Evolutionary conservation across 139 green algal genomes (phyloP), one percentile per base, ranked within the genome.

Genomic region (Eudorina sp.): DNA sequence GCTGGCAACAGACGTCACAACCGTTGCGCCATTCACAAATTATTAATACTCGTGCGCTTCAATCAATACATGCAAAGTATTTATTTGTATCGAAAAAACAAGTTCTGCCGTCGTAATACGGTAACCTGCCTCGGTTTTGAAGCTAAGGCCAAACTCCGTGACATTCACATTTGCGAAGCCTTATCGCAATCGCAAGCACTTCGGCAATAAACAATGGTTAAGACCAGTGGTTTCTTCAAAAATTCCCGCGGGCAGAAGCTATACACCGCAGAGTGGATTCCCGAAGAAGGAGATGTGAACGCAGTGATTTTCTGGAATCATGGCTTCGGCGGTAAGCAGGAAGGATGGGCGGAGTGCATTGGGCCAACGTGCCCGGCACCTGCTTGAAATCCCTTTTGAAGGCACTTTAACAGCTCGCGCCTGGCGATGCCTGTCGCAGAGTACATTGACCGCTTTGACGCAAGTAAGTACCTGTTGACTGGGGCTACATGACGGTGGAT

Each of bases 371-470:
- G 18, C n/a, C 58, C 58, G 23, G 16, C 18, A 29, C 18, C 58
- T 68, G 23, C 58, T 6, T 14, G 58, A 68, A 31, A 29, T 14
- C 14, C 16, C 13, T 16, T 16, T 13, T 25, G 18, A 73, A 4
- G 25, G 64, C 64, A 36, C 51, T 31, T 41, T 36, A 48, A 53
- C 4, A n/a, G 21, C 68, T 31, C 36, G 4, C 7, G 36, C 41
- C 41, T 58, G 27, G 41, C 23, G 38, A 40, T 23, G 25, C 8
- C 16, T 11, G 18, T 5, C 23, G 77, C 77, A 85, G 80, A 88
- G 45, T 88, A 88, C 34, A 80, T 80, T 34, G 82, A 88, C 25
- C 82, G 82, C 46, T 80, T 69, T 62, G 66, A 79, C 9, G 34
- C 31, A 53, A 70, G 82, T 88, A n/a, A 69, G 82, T 79, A n/a